Evolutionary conservation across 768 basidiomycete species (phyloP).

Genomic region (Leccinum barrowsii): DNA sequence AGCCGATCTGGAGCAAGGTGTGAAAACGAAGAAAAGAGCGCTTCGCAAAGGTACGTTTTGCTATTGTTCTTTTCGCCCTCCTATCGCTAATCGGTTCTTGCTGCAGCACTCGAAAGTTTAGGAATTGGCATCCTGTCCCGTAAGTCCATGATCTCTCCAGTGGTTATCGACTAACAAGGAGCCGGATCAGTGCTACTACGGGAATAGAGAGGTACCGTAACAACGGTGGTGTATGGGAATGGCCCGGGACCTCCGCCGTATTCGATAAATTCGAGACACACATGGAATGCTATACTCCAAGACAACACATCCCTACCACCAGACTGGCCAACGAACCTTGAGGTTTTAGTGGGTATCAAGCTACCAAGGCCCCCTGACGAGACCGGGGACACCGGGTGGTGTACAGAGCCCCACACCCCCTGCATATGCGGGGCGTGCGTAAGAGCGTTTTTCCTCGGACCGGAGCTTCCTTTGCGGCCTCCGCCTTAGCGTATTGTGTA

Average conservation of each 20-base stretch:
- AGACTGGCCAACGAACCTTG: too few relatives aligned
- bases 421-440: too few relatives aligned
- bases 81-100: not conserved
- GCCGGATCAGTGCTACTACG: slow-evolving; percentile 56
- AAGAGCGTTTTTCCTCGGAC: too few relatives aligned
- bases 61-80: not conserved
- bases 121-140: slow-evolving; percentile 94
- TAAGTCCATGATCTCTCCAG: slow-evolving; percentile 39
- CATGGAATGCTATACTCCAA: too few relatives aligned
- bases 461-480: too few relatives aligned
- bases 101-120: slow-evolving; percentile 83
- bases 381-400: too few relatives aligned
- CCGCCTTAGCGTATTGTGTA: too few relatives aligned
- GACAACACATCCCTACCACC: too few relatives aligned
- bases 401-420: too few relatives aligned
- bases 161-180: not conserved
- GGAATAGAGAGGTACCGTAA: slow-evolving; percentile 49
- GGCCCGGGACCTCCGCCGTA: slow-evolving; percentile 70
- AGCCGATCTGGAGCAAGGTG: slow-evolving; percentile 82
- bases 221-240: slow-evolving; percentile 99
- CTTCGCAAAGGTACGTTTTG: slow-evolving; percentile 72
- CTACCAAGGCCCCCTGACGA: too few relatives aligned
- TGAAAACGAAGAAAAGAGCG: slow-evolving; percentile 84
- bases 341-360: too few relatives aligned
- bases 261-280: slow-evolving; percentile 46